Conservation (phyloP, 257 asterid genomes). For the Euphrasia confusa region DNA sequence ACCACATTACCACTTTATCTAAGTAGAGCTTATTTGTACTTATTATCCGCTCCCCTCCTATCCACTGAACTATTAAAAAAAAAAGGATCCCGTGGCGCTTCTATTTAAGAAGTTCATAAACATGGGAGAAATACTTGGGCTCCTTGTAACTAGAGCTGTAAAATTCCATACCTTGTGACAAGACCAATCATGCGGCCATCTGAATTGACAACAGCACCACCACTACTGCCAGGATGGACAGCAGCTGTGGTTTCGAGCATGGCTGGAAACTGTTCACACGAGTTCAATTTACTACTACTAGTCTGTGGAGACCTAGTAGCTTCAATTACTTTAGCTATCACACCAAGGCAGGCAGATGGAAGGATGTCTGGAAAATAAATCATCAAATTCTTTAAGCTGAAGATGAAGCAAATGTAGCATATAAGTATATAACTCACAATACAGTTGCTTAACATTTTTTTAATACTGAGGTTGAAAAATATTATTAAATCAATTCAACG, state of each 20-base stretch:
- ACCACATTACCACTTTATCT: too few relatives aligned
- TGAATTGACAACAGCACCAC: conserved; percentile 91
- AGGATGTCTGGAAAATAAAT: conserved; percentile 48
- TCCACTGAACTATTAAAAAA: too few relatives aligned
- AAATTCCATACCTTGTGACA: conserved; percentile 73
- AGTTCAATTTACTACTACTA: conserved; percentile 26
- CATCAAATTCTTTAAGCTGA: background rate
- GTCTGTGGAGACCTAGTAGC: conserved; percentile 42
- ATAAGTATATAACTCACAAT: too few relatives aligned
- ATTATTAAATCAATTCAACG: background rate
- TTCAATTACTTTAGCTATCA: conserved; percentile 81
- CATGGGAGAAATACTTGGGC: background rate
- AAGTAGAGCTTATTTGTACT: too few relatives aligned
- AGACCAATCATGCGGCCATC: conserved; percentile 88
- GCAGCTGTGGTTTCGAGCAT: conserved; percentile 99
- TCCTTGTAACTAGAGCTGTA: background rate
- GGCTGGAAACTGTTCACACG: conserved; percentile 54
- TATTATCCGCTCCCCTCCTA: too few relatives aligned
- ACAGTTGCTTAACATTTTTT: too few relatives aligned
- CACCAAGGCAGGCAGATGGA: conserved; percentile 86
- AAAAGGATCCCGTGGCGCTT: background rate
- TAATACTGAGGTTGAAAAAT: background rate
- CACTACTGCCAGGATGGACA: conserved; percentile 98
- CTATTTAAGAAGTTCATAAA: background rate
- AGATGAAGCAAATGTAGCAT: background rate